Evolutionary conservation across 148 eudicot genomes (phyloP).

Genomic region (Vaccinium darrowii): DNA sequence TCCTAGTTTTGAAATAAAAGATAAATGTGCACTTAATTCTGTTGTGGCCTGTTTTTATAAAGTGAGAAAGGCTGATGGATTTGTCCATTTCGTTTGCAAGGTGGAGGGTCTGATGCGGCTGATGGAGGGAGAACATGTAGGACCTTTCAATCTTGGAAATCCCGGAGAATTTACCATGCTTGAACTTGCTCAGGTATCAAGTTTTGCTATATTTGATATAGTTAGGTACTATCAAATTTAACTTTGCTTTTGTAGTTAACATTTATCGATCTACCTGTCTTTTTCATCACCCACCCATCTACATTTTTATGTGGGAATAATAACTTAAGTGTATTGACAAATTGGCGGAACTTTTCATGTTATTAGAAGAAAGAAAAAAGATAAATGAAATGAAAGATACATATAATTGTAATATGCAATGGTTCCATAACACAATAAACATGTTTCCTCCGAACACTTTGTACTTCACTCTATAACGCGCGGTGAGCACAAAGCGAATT

Average conservation of each 20-base stretch:
- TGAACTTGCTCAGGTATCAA: slow-evolving; percentile 88
- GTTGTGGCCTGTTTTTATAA: not conserved
- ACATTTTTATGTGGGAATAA: too few relatives aligned
- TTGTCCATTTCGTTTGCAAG: slow-evolving; percentile 24
- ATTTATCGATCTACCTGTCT: not conserved
- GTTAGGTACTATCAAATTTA: not conserved
- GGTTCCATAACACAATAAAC: not conserved
- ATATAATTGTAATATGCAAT: not conserved
- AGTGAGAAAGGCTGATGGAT: not conserved
- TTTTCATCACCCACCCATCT: not conserved
- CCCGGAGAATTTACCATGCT: slow-evolving; percentile 99
- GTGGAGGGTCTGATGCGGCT: slow-evolving; percentile 94
- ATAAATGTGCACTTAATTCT: not conserved
- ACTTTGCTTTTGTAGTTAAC: not conserved
- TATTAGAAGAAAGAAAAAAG: not conserved
- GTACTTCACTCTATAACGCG: too few relatives aligned
- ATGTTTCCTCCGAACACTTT: not conserved
- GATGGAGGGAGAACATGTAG: slow-evolving; percentile 98
- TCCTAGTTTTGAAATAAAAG: not conserved
- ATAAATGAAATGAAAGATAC: not conserved
- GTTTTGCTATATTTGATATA: not conserved
- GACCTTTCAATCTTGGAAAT: slow-evolving; percentile 94
- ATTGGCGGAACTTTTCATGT: not conserved
- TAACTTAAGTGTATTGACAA: not conserved
- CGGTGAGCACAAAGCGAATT: too few relatives aligned